phyloP scores from a whole-genome alignment of 768 basidiomycete genomes.

The Pleurotus salmoneostramineus region DNA sequence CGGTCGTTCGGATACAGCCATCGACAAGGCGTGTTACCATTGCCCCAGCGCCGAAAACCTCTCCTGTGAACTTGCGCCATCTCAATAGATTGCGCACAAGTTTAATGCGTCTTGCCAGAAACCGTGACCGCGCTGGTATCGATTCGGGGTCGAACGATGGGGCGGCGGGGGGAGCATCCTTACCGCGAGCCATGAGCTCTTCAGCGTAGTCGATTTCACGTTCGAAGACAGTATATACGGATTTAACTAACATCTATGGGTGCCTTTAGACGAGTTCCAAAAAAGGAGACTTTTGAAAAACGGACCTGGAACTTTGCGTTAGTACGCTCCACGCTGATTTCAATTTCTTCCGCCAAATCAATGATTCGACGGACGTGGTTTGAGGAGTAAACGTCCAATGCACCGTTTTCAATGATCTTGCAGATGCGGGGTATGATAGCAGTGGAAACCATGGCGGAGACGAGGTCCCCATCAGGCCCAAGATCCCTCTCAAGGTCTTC shows the following conservation, averaged over 20 bases:
- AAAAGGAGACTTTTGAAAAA: constrained; percentile 6
- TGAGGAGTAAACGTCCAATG: constrained; percentile 77
- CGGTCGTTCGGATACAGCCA: constrained; percentile 57
- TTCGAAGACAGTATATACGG: constrained; percentile 50
- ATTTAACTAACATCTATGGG: constrained; percentile 52
- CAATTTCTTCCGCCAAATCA: constrained; percentile 78
- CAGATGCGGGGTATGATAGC: constrained; percentile 72
- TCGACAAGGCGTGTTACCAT: constrained; percentile 56
- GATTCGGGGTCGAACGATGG: constrained; percentile 73
- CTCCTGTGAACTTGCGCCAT: constrained; percentile 74
- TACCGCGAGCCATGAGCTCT: constrained; percentile 45
- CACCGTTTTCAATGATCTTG: constrained; percentile 75
- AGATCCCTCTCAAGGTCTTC: constrained; percentile 46
- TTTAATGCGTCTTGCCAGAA: constrained; percentile 64
- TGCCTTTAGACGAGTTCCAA: not conserved
- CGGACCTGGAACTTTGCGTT: constrained; percentile 63
- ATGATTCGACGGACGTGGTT: constrained; percentile 56
- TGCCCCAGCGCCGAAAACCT: constrained; percentile 50
- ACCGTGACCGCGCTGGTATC: constrained; percentile 66
- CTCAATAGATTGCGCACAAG: constrained; percentile 67
- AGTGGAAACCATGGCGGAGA: constrained; percentile 85
- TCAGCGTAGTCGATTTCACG: constrained; percentile 50
- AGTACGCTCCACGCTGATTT: constrained; percentile 64
- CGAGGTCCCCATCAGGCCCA: constrained; percentile 83
- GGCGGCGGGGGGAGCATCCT: constrained; percentile 23